Conservation (phyloP, 2,329 filamentous ascomycete species). For the Pseudogymnoascus sp. region DNA sequence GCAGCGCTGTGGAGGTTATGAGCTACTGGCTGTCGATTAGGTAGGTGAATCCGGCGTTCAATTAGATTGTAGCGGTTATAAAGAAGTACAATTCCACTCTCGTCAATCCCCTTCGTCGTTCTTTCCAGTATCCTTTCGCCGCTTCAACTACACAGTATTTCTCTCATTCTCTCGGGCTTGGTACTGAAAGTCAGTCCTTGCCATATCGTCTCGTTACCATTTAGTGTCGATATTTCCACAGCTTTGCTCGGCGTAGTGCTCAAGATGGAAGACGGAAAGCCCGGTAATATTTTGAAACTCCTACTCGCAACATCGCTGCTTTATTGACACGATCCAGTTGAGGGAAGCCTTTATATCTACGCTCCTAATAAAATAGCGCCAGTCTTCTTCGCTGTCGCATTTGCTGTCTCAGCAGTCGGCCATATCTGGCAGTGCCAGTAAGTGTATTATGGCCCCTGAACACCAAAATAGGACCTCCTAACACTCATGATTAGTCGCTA, state of each 20-base stretch:
- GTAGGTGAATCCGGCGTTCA: neutral
- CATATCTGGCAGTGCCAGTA: slow-evolving; percentile 48
- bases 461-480: neutral
- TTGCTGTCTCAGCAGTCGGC: slow-evolving; percentile 33
- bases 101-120: neutral
- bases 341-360: slow-evolving; percentile 34
- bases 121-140: neutral
- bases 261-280: slow-evolving; percentile 8
- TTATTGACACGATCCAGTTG: slow-evolving; percentile 7
- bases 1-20: neutral
- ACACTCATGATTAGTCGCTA: slow-evolving; percentile 34
- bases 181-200: neutral
- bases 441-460: slow-evolving; percentile 22
- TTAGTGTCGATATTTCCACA: neutral
- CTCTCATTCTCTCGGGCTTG: neutral
- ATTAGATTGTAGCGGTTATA: neutral
- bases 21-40: neutral
- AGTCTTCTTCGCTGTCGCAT: slow-evolving; percentile 41
- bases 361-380: slow-evolving; percentile 43
- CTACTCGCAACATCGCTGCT: neutral
- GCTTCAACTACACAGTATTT: neutral
- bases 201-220: neutral
- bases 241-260: neutral
- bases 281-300: neutral
- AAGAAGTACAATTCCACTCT: neutral